Percentiles rank a stretch among this genome's conserved stretches.
phyloP scores from a whole-genome alignment of 371 early-diverging fungal genomes.

The Scutellospora calospora region DNA sequence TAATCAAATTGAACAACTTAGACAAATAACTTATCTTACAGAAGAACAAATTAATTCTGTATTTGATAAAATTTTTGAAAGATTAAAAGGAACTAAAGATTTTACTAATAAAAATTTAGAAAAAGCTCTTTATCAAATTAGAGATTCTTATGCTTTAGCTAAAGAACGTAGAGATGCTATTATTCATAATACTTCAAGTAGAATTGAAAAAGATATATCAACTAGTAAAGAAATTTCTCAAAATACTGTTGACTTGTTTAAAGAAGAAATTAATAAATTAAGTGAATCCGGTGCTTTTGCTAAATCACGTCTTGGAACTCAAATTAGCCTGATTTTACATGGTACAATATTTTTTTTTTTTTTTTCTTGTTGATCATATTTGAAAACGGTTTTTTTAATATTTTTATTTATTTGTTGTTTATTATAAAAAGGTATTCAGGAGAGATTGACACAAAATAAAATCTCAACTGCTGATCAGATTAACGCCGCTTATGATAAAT shows the following conservation, averaged over 20 bases:
- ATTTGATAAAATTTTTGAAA: neutral
- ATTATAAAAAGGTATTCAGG: slow-evolving; percentile 2
- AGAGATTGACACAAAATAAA: slow-evolving; percentile 6
- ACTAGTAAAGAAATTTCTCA: neutral
- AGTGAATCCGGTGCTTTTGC: slow-evolving; percentile 1
- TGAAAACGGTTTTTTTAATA: too few relatives aligned
- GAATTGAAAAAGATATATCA: slow-evolving; percentile 5
- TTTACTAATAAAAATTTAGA: neutral
- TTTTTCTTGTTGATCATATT: too few relatives aligned
- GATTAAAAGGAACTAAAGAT: neutral
- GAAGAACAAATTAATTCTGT: slow-evolving; percentile 23
- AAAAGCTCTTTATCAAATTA: neutral
- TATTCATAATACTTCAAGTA: slow-evolving; percentile 14
- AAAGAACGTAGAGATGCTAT: slow-evolving; percentile 4
- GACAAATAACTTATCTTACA: neutral
- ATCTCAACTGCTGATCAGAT: neutral
- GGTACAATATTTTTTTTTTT: too few relatives aligned
- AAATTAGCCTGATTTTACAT: slow-evolving; percentile 14
- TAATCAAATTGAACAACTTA: neutral
- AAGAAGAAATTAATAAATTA: slow-evolving; percentile 29
- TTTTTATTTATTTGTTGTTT: neutral
- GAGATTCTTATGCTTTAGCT: neutral
- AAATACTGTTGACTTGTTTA: slow-evolving; percentile 38
- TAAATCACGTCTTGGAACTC: slow-evolving; percentile 25
- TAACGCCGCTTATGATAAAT: neutral